Conservation (phyloP, 495 filamentous ascomycete species). For the Immersiella caudata region DNA sequence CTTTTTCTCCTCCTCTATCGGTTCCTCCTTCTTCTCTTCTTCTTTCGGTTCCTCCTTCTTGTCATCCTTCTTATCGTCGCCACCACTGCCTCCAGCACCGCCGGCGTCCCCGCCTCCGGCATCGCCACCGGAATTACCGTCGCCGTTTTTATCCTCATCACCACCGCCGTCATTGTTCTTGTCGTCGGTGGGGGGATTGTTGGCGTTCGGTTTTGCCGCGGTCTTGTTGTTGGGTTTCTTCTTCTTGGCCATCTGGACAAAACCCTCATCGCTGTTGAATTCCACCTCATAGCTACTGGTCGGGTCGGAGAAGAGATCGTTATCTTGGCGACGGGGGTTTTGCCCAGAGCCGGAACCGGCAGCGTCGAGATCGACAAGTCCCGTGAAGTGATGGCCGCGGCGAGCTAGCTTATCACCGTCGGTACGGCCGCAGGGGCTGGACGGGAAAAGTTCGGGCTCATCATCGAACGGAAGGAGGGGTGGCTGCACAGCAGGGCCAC, state of each 20-base stretch:
- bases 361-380: background rate
- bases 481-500: constrained; percentile 1
- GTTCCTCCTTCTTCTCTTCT: constrained; percentile 37
- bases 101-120: constrained; percentile 30
- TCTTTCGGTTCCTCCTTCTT: constrained; percentile 33
- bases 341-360: constrained; percentile 7
- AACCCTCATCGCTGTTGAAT: constrained; percentile 50
- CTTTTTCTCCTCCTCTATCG: constrained; percentile 24
- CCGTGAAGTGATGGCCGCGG: background rate
- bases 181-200: constrained; percentile 19
- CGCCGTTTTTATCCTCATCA: constrained; percentile 31
- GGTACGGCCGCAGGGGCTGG: constrained; percentile 23
- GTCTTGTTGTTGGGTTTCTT: constrained; percentile 36
- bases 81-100: constrained; percentile 32
- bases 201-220: constrained; percentile 13
- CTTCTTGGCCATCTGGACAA: constrained; percentile 49
- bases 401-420: constrained; percentile 28
- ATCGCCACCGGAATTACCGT: constrained; percentile 23
- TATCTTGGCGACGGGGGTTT: constrained; percentile 17
- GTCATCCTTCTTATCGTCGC: constrained; percentile 36
- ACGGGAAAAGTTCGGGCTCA: constrained; percentile 15
- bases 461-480: constrained; percentile 9
- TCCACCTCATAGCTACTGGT: constrained; percentile 44
- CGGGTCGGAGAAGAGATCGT: constrained; percentile 35
- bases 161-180: constrained; percentile 47